Evolutionary conservation across 31 red algal genomes (phyloP), one percentile per base, ranked within the genome.

Genomic region (Asparagopsis taxiformis): DNA sequence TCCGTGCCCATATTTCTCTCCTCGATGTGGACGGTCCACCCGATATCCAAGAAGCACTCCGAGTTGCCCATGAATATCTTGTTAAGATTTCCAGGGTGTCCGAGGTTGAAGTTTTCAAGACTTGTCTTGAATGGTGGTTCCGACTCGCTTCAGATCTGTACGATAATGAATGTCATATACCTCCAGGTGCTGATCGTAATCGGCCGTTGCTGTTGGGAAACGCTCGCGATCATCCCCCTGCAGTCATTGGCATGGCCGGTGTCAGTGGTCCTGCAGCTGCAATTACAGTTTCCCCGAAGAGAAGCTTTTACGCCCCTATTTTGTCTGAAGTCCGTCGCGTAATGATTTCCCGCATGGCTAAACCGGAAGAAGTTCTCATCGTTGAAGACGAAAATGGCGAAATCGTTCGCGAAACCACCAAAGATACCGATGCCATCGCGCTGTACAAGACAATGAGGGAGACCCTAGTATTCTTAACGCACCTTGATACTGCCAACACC

Each of bases 341-440:
- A 15, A 89, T 99, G 77, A 99, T 99, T 54, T 76, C 72, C 25
- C 67, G 96, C 0, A 95, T 99, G 91, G 91, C 91, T 15, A 99
- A 99, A 60, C 96, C 96, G 6, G 96, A 99, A 68, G 96, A 99
- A 67, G 96, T 99, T 7, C 72, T 99, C 10, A 95, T 99, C 73
- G 96, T 99, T 8, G 96, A 99, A 53, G 96, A 99, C 55, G 96
- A 99, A 37, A 99, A 99, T 55, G 96, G 96, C 13, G 96, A 99
- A 61, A 95, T 99, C 49, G 96, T 99, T 54, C 79, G 96, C 31
- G 96, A 99, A 76, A 99, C 91, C 24, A 95, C 92, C 10, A 95
- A 95, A 59, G 96, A 99, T 54, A 95, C 96, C 3, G 96, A 99
- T 52, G 92, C 91, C 0, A 88, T 99, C 51, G 92, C 96, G 20